Percentiles rank a stretch among this genome's conserved stretches.
phyloP scores from a whole-genome alignment of 176 grass and related monocot genomes.

The Hordeum marinum region DNA sequence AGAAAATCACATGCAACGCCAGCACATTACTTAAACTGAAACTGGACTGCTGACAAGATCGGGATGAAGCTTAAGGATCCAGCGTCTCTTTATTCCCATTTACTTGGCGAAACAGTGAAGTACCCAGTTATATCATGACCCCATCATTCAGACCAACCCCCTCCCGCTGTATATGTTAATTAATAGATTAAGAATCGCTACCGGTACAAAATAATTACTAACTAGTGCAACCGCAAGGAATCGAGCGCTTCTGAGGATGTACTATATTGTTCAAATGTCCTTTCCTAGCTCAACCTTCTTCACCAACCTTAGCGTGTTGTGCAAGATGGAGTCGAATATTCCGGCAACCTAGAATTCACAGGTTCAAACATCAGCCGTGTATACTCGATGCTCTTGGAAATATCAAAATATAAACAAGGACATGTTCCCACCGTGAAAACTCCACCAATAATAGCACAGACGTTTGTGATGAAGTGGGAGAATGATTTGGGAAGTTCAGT shows the following conservation, averaged over 20 bases:
- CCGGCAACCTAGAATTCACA: slow-evolving; percentile 77
- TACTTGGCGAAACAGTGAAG: slow-evolving; percentile 5
- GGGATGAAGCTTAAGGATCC: not conserved
- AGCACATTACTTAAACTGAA: not conserved
- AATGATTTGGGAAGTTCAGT: slow-evolving; percentile 85
- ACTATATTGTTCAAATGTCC: slow-evolving; percentile 42
- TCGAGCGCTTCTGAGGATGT: not conserved
- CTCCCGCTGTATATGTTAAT: not conserved
- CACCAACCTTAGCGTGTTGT: slow-evolving; percentile 78
- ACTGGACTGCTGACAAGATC: not conserved
- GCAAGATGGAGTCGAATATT: slow-evolving; percentile 96
- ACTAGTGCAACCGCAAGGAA: slow-evolving; percentile 27
- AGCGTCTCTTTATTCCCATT: slow-evolving; percentile 16
- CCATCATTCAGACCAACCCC: not conserved
- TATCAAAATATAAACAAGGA: not conserved
- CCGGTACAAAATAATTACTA: slow-evolving; percentile 43
- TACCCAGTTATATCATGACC: slow-evolving; percentile 12
- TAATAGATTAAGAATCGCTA: slow-evolving; percentile 20
- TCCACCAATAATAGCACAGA: slow-evolving; percentile 96
- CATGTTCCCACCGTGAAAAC: slow-evolving; percentile 75
- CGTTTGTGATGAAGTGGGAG: slow-evolving; percentile 96
- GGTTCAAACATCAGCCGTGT: slow-evolving; percentile 12
- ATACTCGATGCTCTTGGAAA: not conserved
- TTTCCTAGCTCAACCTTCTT: slow-evolving; percentile 96
- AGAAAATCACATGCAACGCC: not conserved